Base-by-base conservation (phyloP, 2,329 filamentous ascomycete species). In the Trichophyton rubrum region DNA sequence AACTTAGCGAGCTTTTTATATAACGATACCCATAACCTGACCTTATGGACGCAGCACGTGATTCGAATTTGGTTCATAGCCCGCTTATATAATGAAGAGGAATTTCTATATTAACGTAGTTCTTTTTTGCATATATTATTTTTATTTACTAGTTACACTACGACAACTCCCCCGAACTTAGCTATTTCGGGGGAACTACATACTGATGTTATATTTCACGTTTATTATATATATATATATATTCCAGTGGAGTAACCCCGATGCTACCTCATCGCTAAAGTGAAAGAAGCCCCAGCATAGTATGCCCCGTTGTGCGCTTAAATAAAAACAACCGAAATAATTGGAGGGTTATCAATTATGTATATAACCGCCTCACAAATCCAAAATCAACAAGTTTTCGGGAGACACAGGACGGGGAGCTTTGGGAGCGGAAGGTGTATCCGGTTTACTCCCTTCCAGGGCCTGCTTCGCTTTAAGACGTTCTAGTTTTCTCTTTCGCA, bases 331-430 rank as follows among this genome's bases (percentile, higher is more conserved):
- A 55, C 51, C 27, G 13, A 55, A 35, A 35, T 55, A 35, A n/a
- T 55, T 33, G 13, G 8, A 33, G 27, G 47, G 47, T 13, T 38
- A 38, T 38, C 33, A 38, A 38, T 11, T 13, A 38, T 38, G 33
- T 20, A 55, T 55, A 55, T 35, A 9, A 27, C n/a, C 17, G 24
- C 27, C 51, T 55, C 51, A 55, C 24, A 55, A 27, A 58, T 58
- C 56, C 20, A 58, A 27, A 30, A 58, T 58, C 56, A 58, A 58
- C 11, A 58, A 17, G 40, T 58, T 58, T 45, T 58, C 56, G n/a
- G 51, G 51, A 33, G 51, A 55, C 33, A 3, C n/a, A 17, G 51
- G 51, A 17, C 51, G 51, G 13, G 30, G 3, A 27, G 11, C 17
- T 8, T 20, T 30, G n/a, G 51, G 13, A 24, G 9, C 51, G 8